Conservation (phyloP, 768 basidiomycete genomes). For the Pulveroboletus sp. region DNA sequence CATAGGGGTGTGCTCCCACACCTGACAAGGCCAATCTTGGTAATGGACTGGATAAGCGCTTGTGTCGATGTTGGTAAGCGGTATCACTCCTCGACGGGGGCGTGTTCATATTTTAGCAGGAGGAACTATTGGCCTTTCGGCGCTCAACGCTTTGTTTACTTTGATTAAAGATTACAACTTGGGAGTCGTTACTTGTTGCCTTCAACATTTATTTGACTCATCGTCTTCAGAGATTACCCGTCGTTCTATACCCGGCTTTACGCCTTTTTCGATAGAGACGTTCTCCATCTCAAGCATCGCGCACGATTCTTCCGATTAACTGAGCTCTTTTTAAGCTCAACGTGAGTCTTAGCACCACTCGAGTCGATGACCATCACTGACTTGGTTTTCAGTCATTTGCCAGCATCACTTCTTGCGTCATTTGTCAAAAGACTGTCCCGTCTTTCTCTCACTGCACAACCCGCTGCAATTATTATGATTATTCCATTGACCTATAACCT, state of each 20-base stretch:
- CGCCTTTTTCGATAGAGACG: conserved; percentile 78
- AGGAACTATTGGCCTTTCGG: conserved; percentile 79
- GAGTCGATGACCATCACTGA: conserved; percentile 1
- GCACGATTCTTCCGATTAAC: conserved; percentile 92
- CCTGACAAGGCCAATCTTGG: conserved; percentile 66
- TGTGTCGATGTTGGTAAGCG: conserved; percentile 75
- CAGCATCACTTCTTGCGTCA: conserved; percentile 86
- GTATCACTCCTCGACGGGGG: not conserved
- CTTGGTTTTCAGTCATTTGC: conserved; percentile 64
- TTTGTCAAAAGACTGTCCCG: conserved; percentile 90
- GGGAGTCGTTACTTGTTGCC: conserved; percentile 42
- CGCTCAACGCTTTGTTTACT: conserved; percentile 85
- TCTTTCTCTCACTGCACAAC: conserved; percentile 79
- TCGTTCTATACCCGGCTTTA: conserved; percentile 93
- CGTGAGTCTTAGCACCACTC: conserved; percentile 49
- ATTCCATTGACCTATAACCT: conserved; percentile 94
- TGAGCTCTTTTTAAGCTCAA: conserved; percentile 87
- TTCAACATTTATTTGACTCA: not conserved
- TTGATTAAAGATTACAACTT: conserved; percentile 92
- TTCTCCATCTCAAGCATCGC: conserved; percentile 88
- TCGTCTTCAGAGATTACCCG: conserved; percentile 76
- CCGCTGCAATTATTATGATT: conserved; percentile 84
- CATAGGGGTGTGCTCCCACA: conserved; percentile 82
- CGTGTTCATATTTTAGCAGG: conserved; percentile 40
- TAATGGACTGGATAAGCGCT: conserved; percentile 90